A percentile compares a stretch with the other conserved stretches of the same genome.
Evolutionary conservation across 2,329 filamentous ascomycete species (phyloP).

Genomic region (Blastomyces percursus): DNA sequence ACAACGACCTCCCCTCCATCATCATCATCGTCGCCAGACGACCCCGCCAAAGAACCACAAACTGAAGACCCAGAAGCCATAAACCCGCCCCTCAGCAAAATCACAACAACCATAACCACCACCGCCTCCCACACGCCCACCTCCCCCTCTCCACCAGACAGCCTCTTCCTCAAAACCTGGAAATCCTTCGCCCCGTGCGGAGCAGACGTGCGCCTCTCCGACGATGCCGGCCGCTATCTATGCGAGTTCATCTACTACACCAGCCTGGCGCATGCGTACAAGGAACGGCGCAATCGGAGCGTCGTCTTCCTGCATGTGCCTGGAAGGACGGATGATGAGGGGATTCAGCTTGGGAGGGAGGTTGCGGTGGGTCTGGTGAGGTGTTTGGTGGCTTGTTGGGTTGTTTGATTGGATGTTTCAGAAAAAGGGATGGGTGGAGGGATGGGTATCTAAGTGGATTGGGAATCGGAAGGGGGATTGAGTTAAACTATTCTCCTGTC

Average conservation of each 20-base stretch:
- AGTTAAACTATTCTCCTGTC: too few relatives aligned
- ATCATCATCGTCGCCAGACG: not conserved
- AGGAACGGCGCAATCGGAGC: slow-evolving; percentile 25
- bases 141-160: slow-evolving; percentile 24
- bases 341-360: slow-evolving; percentile 30
- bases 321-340: slow-evolving; percentile 42
- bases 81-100: not conserved
- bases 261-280: slow-evolving; percentile 43
- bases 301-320: slow-evolving; percentile 67
- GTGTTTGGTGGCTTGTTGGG: slow-evolving; percentile 33
- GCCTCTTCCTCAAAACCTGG: slow-evolving; percentile 27
- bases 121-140: not conserved
- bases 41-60: not conserved
- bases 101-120: not conserved
- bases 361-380: slow-evolving; percentile 36
- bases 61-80: not conserved
- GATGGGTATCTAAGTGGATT: not conserved
- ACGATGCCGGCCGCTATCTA: slow-evolving; percentile 60
- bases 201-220: slow-evolving; percentile 46
- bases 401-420: slow-evolving; percentile 13
- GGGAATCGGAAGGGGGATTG: too few relatives aligned
- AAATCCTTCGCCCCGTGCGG: slow-evolving; percentile 22
- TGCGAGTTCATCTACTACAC: slow-evolving; percentile 73
- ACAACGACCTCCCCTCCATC: not conserved
- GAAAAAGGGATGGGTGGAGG: not conserved